Evolutionary conservation across 2,329 filamentous ascomycete genomes (phyloP).

Genomic region (Penicillium concentricum): DNA sequence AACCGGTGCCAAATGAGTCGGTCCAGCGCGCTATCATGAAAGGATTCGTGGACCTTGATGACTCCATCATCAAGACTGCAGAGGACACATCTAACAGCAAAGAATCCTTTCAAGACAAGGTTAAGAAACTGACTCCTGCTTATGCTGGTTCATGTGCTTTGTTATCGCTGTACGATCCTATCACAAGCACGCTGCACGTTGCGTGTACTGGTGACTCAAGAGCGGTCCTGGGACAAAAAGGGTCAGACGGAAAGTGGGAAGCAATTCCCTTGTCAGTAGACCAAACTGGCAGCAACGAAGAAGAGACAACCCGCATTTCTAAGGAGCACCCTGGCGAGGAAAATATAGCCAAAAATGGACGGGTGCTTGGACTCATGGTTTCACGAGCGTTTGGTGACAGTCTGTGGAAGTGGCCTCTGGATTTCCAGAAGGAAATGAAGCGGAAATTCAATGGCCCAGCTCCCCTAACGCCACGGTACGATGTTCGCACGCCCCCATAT

Average conservation of each 20-base stretch:
- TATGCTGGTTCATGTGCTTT: conserved; percentile 63
- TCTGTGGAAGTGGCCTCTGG: conserved; percentile 64
- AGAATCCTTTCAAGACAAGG: conserved; percentile 21
- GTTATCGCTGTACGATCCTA: conserved; percentile 61
- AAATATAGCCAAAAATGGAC: conserved; percentile 56
- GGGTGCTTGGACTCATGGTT: conserved; percentile 61
- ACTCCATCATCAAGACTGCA: conserved; percentile 27
- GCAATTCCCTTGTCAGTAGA: conserved; percentile 60
- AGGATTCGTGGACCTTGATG: conserved; percentile 26
- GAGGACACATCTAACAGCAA: conserved; percentile 13
- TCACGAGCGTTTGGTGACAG: conserved; percentile 68
- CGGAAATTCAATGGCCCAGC: conserved; percentile 41
- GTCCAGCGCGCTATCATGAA: conserved; percentile 24
- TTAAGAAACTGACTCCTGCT: conserved; percentile 25
- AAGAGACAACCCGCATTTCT: conserved; percentile 57
- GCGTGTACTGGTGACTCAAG: conserved; percentile 68
- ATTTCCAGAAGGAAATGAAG: conserved; percentile 45
- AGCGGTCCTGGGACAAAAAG: conserved; percentile 57
- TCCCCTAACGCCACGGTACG: conserved; percentile 39
- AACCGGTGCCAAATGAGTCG: conserved; percentile 6
- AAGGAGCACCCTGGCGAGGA: conserved; percentile 63
- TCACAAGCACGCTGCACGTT: conserved; percentile 55
- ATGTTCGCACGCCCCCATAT: conserved; percentile 59
- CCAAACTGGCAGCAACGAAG: conserved; percentile 63
- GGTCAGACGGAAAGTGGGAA: conserved; percentile 48